Evolutionary conservation across 495 filamentous ascomycete species (phyloP).

Genomic region (Bryoglossum gracile): DNA sequence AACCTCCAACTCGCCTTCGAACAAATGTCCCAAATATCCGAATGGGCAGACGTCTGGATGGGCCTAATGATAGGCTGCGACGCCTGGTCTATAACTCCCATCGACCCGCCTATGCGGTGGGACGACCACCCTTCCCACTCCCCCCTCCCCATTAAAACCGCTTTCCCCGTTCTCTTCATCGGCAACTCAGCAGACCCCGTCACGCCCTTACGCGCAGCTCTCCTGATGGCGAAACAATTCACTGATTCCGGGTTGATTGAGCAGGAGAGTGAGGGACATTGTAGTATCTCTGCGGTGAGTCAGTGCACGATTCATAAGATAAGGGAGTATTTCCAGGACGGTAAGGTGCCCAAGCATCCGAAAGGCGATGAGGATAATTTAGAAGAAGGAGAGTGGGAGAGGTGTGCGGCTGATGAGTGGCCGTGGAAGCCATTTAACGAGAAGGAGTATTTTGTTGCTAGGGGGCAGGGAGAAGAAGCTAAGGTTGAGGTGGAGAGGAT

Average conservation of each 20-base stretch:
- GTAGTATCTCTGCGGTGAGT: constrained; percentile 31
- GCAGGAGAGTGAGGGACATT: constrained; percentile 39
- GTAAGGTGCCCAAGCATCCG: constrained; percentile 34
- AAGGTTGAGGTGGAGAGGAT: background rate
- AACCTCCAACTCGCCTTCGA: constrained; percentile 31
- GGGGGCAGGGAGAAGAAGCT: background rate
- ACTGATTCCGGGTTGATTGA: constrained; percentile 38
- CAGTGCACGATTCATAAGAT: constrained; percentile 33
- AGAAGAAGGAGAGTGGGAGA: constrained; percentile 32
- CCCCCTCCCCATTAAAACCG: constrained; percentile 35
- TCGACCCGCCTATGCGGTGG: constrained; percentile 33
- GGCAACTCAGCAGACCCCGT: constrained; percentile 55
- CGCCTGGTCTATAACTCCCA: constrained; percentile 32
- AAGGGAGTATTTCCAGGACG: constrained; percentile 33
- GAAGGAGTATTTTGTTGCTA: background rate
- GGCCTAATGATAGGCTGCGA: constrained; percentile 36
- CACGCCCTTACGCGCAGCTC: constrained; percentile 43
- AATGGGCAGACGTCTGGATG: constrained; percentile 40
- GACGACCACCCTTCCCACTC: constrained; percentile 26
- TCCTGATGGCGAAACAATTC: constrained; percentile 45
- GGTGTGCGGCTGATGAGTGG: constrained; percentile 31
- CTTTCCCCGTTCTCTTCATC: constrained; percentile 53
- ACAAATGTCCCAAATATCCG: constrained; percentile 30
- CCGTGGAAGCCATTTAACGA: constrained; percentile 11
- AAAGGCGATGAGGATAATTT: constrained; percentile 19